A percentile compares a stretch with the other conserved stretches of the same genome.
Evolutionary conservation across 2,329 filamentous ascomycete species (phyloP).

Genomic region (Huntiella decipiens): DNA sequence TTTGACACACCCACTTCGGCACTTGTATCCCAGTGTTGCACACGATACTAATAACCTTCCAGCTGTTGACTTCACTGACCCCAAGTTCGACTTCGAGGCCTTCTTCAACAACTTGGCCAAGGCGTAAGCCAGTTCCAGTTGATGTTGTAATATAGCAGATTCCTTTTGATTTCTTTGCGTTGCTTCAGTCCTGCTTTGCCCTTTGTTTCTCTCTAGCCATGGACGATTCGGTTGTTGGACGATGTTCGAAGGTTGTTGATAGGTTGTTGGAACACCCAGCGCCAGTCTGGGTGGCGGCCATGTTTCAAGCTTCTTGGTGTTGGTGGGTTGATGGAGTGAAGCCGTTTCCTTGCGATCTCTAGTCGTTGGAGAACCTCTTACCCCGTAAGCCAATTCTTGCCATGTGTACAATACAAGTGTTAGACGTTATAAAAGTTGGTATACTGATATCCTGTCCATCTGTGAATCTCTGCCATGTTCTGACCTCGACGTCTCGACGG

Average conservation of each 20-base stretch:
- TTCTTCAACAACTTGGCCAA: slow-evolving; percentile 47
- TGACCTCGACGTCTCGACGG: neutral
- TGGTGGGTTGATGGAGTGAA: neutral
- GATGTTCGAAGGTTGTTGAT: too few species aligned
- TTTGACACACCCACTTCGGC: too few species aligned
- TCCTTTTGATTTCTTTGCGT: neutral
- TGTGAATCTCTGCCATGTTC: neutral
- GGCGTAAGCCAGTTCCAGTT: slow-evolving; percentile 21
- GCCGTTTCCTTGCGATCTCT: neutral
- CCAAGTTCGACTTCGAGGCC: slow-evolving; percentile 86
- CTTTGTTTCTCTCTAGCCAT: slow-evolving; percentile 1
- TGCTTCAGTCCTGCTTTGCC: neutral
- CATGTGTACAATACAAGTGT: slow-evolving; percentile 12
- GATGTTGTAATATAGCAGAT: slow-evolving; percentile 9
- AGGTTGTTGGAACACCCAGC: neutral
- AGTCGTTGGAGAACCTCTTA: too few species aligned
- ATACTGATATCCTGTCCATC: neutral
- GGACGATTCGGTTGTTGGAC: neutral
- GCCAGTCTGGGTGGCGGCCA: slow-evolving; percentile 4
- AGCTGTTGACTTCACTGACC: slow-evolving; percentile 46
- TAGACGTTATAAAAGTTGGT: slow-evolving; percentile 10
- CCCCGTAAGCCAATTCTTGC: neutral
- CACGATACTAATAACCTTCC: neutral
- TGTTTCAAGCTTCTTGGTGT: slow-evolving; percentile 1
- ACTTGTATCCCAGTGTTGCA: too few species aligned